A percentile compares a stretch with the other conserved stretches of the same genome.
Evolutionary conservation across 2,329 filamentous ascomycete species (phyloP).

Genomic region (Cephalotrichum gorgonifer): DNA sequence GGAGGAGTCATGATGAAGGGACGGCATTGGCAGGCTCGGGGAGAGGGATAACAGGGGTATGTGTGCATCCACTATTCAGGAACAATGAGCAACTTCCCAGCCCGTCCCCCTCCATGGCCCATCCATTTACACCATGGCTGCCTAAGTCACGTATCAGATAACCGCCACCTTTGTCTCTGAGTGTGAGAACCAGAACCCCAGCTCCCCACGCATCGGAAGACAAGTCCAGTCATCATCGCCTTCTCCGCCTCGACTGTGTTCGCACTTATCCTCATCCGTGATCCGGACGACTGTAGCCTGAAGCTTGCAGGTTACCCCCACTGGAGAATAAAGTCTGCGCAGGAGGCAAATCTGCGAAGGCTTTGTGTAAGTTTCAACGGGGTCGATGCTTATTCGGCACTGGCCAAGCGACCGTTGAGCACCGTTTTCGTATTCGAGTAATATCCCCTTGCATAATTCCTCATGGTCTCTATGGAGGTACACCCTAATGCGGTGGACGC

Average conservation of each 20-base stretch:
- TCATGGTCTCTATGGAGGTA: conserved; percentile 5
- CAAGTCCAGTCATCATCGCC: conserved; percentile 9
- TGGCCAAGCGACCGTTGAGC: conserved; percentile 10
- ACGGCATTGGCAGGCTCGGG: too few species aligned
- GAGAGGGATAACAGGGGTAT: too few species aligned
- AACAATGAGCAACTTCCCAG: too few species aligned
- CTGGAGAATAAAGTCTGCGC: background rate
- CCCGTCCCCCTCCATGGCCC: too few species aligned
- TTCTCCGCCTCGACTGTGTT: conserved; percentile 6
- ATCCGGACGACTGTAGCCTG: conserved; percentile 3
- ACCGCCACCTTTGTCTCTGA: conserved; percentile 7
- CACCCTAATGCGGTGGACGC: conserved; percentile 5
- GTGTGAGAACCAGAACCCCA: conserved; percentile 10
- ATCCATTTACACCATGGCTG: too few species aligned
- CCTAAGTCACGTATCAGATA: background rate
- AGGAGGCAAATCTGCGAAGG: conserved; percentile 8
- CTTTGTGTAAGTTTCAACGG: conserved; percentile 4
- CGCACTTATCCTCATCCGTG: conserved; percentile 1
- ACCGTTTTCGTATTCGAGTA: conserved; percentile 9
- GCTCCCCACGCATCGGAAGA: conserved; percentile 7
- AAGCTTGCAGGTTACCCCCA: background rate
- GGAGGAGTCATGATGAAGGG: too few species aligned
- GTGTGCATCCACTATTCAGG: too few species aligned
- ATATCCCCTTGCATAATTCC: conserved; percentile 9
- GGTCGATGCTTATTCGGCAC: conserved; percentile 9